Evolutionary conservation across 257 asterid species (phyloP).

Genomic region (Fraxinus quadrangulata): DNA sequence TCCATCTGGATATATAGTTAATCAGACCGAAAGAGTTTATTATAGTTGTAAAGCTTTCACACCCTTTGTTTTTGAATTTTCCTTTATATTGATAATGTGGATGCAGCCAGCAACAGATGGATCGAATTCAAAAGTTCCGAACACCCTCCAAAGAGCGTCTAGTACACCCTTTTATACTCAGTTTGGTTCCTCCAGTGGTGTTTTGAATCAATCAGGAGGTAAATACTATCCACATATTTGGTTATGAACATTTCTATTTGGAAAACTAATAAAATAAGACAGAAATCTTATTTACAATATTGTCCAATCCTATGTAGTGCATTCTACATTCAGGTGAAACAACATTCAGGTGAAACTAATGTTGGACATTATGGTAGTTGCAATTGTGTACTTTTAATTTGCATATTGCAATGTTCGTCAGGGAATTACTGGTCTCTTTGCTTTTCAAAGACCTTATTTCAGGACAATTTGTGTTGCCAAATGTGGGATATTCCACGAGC

Average conservation of each 20-base stretch:
- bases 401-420: not conserved
- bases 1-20: not conserved
- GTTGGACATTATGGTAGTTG: no score
- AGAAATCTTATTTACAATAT: no score
- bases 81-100: constrained; percentile 17
- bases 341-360: no score
- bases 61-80: not conserved
- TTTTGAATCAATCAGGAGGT: constrained; percentile 66
- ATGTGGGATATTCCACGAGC: constrained; percentile 72
- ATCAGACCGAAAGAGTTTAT: not conserved
- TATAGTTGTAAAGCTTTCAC: constrained; percentile 20
- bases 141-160: constrained; percentile 58
- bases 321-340: no score
- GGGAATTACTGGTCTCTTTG: constrained; percentile 27
- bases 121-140: constrained; percentile 70
- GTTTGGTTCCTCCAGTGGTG: constrained; percentile 67
- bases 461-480: constrained; percentile 64
- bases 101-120: constrained; percentile 68
- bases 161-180: constrained; percentile 65
- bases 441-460: constrained; percentile 22
- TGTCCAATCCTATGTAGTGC: no score
- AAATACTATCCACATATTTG: constrained; percentile 15
- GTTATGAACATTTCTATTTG: constrained; percentile 14
- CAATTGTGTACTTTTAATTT: no score
- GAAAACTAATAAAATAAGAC: no score